Base-by-base conservation (phyloP, 139 green algal genomes). In the Chlamydomonas schloesseri region DNA sequence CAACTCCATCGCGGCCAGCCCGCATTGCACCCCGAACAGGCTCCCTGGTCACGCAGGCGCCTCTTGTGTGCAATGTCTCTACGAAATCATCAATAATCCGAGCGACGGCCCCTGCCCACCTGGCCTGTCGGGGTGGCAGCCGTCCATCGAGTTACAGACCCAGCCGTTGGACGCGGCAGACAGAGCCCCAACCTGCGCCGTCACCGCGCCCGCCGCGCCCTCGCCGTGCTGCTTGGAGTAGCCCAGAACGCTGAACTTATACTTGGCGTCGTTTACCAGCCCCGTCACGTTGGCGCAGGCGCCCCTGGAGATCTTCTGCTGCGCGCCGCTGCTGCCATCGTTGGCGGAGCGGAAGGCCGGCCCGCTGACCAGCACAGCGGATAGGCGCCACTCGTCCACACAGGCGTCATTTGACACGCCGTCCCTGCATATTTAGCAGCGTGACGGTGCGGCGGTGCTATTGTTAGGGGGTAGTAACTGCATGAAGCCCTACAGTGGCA, bases 321-420 rank as follows among this genome's bases (percentile, higher is more conserved):
- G 26, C 42, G 42, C 42, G 42, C 42, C 42, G 42, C 42, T 50
- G 42, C 42, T 50, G 78, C 64, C 46, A 64, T 36, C 78, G 67
- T 26, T 33, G 33, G 79, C 76, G 64, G 47, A n/a, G 47, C 79
- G 79, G 79, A 85, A 85, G 79, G 33, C 79, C 47, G 79, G 79
- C 65, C 79, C 68, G 79, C 36, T 18, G 24, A 85, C 46, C n/a
- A 55, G 67, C 8, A 20, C 34, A 23, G 79, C 50, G 23, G 65
- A 70, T 21, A 85, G 28, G n/a, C 81, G 42, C 34, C 71, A 87
- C 69, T 78, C n/a, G 55, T 87, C 81, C 26, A 87, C 81, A 36
- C 81, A 87, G 26, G 69, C 69, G 69, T 71, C 81, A 57, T 79
- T 79, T 6, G 64, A 17, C 53, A 87, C 81, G 0, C 81, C 81